phyloP scores from a whole-genome alignment of 805 yeast species.

The Starmerella riodocensis region DNA sequence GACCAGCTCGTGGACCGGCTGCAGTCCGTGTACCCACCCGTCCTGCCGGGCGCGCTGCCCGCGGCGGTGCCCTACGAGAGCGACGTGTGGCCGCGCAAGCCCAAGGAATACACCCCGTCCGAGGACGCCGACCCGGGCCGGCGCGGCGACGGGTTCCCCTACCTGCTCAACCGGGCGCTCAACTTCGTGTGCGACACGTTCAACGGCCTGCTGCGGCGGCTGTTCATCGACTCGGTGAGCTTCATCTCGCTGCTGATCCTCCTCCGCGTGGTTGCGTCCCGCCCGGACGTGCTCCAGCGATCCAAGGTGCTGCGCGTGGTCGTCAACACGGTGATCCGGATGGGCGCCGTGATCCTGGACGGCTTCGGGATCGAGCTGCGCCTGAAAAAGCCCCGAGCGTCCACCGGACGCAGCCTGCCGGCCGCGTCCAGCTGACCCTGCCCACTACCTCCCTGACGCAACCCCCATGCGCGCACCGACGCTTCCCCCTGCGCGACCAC shows the following conservation, averaged over 20 bases:
- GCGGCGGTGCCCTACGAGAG: neutral
- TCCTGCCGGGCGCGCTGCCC: slow-evolving; percentile 15
- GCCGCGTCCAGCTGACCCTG: no score
- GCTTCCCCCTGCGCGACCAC: no score
- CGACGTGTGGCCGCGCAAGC: neutral
- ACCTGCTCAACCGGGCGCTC: neutral
- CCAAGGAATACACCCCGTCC: neutral
- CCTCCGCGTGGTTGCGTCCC: slow-evolving; percentile 14
- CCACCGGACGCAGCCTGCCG: neutral
- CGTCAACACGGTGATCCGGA: slow-evolving; percentile 14
- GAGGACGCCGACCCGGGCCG: neutral
- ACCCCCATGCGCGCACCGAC: no score
- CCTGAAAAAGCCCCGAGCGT: slow-evolving; percentile 1
- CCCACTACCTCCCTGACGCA: no score
- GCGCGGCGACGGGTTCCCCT: neutral
- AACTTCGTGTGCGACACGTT: neutral
- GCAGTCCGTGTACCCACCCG: slow-evolving; percentile 15
- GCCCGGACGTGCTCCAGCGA: slow-evolving; percentile 12
- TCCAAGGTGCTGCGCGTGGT: slow-evolving; percentile 13
- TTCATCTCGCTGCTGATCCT: slow-evolving; percentile 13
- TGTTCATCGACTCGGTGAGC: slow-evolving; percentile 13
- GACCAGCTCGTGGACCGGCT: slow-evolving; percentile 15
- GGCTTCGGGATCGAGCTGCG: slow-evolving; percentile 21
- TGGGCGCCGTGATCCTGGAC: slow-evolving; percentile 17
- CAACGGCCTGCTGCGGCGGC: slow-evolving; percentile 9